Evolutionary conservation across 345 rosid genomes (phyloP).

Genomic region (Rhizophora apiculata): DNA sequence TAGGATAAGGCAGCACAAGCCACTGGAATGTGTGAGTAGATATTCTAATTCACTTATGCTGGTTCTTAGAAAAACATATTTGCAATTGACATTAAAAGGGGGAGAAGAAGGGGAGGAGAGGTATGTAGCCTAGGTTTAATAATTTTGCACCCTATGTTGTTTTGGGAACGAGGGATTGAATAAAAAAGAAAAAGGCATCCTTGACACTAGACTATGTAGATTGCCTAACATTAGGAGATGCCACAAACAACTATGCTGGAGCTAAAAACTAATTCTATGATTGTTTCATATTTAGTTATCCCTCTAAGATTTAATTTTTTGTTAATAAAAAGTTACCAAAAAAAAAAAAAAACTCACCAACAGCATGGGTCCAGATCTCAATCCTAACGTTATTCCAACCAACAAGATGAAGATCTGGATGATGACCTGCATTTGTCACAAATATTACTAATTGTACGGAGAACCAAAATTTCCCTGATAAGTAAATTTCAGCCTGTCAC

Average conservation of each 20-base stretch:
- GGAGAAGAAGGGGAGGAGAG: no score
- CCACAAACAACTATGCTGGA: neutral
- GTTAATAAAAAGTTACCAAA: neutral
- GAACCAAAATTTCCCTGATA: neutral
- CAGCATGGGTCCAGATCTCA: conserved; percentile 93
- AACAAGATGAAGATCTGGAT: conserved; percentile 95
- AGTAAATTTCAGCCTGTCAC: neutral
- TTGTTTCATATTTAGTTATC: neutral
- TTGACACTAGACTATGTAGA: no score
- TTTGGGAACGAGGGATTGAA: no score
- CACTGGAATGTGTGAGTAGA: no score
- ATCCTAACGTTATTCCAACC: conserved; percentile 92
- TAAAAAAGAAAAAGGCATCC: no score
- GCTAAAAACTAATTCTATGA: neutral
- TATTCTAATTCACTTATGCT: no score
- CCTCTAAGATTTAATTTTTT: neutral
- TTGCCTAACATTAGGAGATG: no score
- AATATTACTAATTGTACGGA: conserved; percentile 10
- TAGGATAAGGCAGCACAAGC: no score
- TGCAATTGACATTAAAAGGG: no score
- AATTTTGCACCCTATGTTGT: no score
- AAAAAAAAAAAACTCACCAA: conserved; percentile 50
- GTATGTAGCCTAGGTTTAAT: no score
- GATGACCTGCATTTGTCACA: conserved; percentile 67
- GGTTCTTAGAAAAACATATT: no score